Evolutionary conservation across 179 eudicot species (phyloP), one percentile per base, ranked within the genome.

Genomic region (Silene vulgaris): DNA sequence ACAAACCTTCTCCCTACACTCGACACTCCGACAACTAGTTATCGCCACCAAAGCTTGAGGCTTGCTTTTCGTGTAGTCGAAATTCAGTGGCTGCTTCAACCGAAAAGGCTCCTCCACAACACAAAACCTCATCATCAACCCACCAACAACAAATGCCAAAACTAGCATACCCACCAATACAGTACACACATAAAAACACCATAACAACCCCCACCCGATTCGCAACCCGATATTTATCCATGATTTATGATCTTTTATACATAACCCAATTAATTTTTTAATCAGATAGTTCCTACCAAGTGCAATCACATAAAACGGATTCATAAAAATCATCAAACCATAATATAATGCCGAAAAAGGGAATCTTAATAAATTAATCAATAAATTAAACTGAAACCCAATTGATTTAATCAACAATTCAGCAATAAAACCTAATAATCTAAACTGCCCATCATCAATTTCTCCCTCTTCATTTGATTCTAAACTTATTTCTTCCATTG

Each of bases 81-180:
- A 90, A 80, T 85, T 87, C 82, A 94, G 80, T 16, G 65, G 73
- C 26, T 90, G 88, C 72, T 82, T 80, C 71, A 90, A 84, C 70
- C 83, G 86, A 50, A 90, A 78, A 3, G 98, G 98, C 75, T 94
- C 91, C 76, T 89, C 92, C 70, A 89, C 91, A 69, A 90, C 74
- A 79, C 57, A 81, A 74, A 69, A 40, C 80, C 85, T 91, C 81
- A 84, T 75, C 54, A 91, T 20, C 71, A 91, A 45, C 59, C 91
- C 96, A 84, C 97, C 86, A 52, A 88, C 50, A 54, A 90, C 75
- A 84, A 91, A 94, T 12, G 92, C 92, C 1, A 81, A 80, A 3
- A 88, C 77, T 80, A 94, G 80, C 74, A 91, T 80, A 73, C 75
- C 64, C 45, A 89, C 86, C 82, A 91, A 78, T 6, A 91, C 64